Percentiles rank a stretch among this genome's conserved stretches.
Conservation (phyloP, 2,329 filamentous ascomycete genomes). For the Didymella sp. region DNA sequence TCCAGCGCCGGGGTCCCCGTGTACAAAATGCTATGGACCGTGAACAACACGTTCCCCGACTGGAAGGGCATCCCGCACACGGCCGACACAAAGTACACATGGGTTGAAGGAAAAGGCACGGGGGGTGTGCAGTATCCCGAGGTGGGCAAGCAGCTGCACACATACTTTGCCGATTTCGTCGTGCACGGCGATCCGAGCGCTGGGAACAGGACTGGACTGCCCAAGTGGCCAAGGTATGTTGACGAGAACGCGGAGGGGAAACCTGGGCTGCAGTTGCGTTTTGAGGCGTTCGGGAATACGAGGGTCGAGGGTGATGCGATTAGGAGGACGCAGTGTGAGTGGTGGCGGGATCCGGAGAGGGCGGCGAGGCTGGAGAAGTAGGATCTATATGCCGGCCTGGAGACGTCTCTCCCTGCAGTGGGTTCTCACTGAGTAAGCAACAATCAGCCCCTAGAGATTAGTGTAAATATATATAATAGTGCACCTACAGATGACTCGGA, state of each 20-base stretch:
- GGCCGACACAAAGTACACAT: slow-evolving; percentile 51
- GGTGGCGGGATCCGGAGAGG: slow-evolving; percentile 35
- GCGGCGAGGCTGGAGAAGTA: slow-evolving; percentile 36
- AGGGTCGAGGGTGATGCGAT: slow-evolving; percentile 37
- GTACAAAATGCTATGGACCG: slow-evolving; percentile 29
- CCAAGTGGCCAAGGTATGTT: slow-evolving; percentile 52
- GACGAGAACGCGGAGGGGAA: slow-evolving; percentile 17
- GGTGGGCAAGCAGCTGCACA: slow-evolving; percentile 49
- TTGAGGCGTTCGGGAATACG: slow-evolving; percentile 36
- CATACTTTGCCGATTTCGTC: slow-evolving; percentile 53
- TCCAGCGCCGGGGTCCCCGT: slow-evolving; percentile 43
- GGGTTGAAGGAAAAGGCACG: slow-evolving; percentile 59
- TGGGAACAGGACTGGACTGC: slow-evolving; percentile 28
- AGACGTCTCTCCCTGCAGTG: no score
- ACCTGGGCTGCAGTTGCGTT: slow-evolving; percentile 29
- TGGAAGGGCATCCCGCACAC: slow-evolving; percentile 38
- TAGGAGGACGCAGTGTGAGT: slow-evolving; percentile 36
- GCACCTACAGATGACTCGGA: background rate
- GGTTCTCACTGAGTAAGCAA: no score
- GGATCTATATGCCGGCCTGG: no score
- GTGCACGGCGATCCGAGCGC: slow-evolving; percentile 50
- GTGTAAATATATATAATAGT: no score
- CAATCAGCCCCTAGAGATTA: no score
- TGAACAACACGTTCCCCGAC: slow-evolving; percentile 31
- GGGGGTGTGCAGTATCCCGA: slow-evolving; percentile 47